Evolutionary conservation across 257 asterid species (phyloP).

Genomic region (Solanum ossicruentum): DNA sequence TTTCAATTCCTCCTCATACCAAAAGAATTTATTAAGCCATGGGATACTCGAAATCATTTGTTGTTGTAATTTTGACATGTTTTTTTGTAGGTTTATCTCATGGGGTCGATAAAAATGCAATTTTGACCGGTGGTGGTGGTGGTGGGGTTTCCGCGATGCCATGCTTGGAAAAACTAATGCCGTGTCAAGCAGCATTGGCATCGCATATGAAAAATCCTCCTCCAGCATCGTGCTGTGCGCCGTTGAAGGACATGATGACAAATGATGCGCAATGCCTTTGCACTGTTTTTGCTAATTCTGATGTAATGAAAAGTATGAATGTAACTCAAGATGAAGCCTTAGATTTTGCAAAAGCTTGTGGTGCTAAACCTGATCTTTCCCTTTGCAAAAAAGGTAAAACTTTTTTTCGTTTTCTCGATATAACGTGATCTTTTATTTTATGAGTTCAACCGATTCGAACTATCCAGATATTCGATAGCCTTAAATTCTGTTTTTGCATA

Average conservation of each 20-base stretch:
- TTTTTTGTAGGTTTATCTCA: constrained; percentile 6
- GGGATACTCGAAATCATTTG: not conserved
- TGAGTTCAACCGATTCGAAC: not conserved
- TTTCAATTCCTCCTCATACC: not conserved
- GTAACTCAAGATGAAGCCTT: constrained; percentile 23
- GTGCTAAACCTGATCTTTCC: constrained; percentile 21
- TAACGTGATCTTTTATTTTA: not conserved
- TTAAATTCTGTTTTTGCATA: too few relatives aligned
- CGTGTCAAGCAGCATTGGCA: constrained; percentile 29
- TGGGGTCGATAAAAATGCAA: not conserved
- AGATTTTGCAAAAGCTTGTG: constrained; percentile 27
- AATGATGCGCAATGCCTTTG: constrained; percentile 24
- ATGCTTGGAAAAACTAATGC: constrained; percentile 30
- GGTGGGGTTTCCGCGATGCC: constrained; percentile 2
- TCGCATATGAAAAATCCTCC: constrained; percentile 8
- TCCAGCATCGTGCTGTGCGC: constrained; percentile 26
- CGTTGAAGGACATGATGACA: constrained; percentile 3
- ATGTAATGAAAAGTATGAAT: constrained; percentile 13
- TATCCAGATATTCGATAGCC: too few relatives aligned
- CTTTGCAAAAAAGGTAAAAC: constrained; percentile 10
- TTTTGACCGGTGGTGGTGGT: not conserved
- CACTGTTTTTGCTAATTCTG: constrained; percentile 16
- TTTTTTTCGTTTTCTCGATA: too few relatives aligned
- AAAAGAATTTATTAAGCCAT: not conserved
- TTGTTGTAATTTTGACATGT: constrained; percentile 2